Percentiles rank a stretch among this genome's conserved stretches.
These are phyloP conservation scores for Vitis cinerea DNA, from an alignment of 164 flowering plant genomes.

Conservation along the genomic window DNA sequence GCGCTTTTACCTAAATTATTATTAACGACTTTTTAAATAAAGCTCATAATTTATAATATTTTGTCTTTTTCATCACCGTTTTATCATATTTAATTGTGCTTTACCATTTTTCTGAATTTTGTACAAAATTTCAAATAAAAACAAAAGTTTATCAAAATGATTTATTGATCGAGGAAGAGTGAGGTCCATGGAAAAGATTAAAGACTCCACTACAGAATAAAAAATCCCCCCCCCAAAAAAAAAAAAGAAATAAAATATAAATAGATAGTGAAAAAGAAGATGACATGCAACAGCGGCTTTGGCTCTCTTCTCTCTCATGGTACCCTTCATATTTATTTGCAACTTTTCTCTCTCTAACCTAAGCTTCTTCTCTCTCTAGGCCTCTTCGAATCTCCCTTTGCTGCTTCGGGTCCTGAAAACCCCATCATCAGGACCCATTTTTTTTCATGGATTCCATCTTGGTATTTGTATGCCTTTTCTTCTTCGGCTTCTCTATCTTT, in stretches of 20 bases:
- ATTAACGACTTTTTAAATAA: too few relatives aligned
- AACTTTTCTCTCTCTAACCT: constrained; percentile 7
- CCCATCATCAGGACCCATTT: constrained; percentile 26
- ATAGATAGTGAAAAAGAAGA: constrained; percentile 5
- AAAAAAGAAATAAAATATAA: not conserved
- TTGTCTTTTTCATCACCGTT: too few relatives aligned
- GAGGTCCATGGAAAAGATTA: too few relatives aligned
- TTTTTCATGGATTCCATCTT: not conserved
- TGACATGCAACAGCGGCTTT: constrained; percentile 27
- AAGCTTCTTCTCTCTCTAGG: constrained; percentile 22
- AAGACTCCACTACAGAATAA: too few relatives aligned
- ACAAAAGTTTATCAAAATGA: too few relatives aligned
- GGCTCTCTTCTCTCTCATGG: not conserved
- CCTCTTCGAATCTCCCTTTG: constrained; percentile 35
- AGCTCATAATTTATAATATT: too few relatives aligned
- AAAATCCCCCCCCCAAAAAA: not conserved
- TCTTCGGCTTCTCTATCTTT: too few relatives aligned
- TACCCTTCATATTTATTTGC: not conserved
- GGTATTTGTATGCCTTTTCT: not conserved
- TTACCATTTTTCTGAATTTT: too few relatives aligned
- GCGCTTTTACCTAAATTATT: too few relatives aligned
- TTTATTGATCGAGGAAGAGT: too few relatives aligned
- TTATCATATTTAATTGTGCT: too few relatives aligned
- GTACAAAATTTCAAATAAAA: too few relatives aligned
- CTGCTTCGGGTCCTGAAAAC: constrained; percentile 33